Evolutionary conservation across 2,329 filamentous ascomycete genomes (phyloP).

Genomic region (Seiridium unicorne): DNA sequence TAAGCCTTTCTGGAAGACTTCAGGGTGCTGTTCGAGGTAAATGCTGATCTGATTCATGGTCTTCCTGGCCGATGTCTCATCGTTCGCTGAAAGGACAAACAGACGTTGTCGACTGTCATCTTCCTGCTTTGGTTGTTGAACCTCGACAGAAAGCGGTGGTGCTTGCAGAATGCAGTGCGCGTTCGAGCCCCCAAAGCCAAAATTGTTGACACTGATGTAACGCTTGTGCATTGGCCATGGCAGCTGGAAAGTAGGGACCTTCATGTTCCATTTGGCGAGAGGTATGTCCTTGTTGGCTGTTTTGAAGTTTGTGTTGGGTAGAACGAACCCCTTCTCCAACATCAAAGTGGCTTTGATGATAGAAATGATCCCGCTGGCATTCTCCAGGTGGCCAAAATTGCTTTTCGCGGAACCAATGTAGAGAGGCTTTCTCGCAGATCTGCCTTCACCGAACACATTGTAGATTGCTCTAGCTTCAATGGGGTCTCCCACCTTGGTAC

Average conservation of each 20-base stretch:
- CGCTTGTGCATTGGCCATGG: conserved; percentile 18
- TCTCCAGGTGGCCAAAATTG: conserved; percentile 26
- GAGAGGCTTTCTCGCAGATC: neutral
- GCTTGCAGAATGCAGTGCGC: conserved; percentile 28
- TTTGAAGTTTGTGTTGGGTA: conserved; percentile 39
- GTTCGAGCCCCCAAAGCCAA: conserved; percentile 34
- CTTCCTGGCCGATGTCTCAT: conserved; percentile 16
- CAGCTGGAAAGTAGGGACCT: conserved; percentile 16
- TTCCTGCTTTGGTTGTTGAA: conserved; percentile 8
- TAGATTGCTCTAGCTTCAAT: conserved; percentile 20
- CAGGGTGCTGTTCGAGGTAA: conserved; percentile 20
- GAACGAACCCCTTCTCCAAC: conserved; percentile 40
- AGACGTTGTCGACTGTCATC: conserved; percentile 11
- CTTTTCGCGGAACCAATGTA: conserved; percentile 3
- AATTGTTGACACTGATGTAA: conserved; percentile 29
- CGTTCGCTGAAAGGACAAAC: conserved; percentile 16
- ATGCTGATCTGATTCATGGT: conserved; percentile 22
- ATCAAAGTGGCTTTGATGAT: conserved; percentile 40
- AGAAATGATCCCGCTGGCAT: conserved; percentile 34
- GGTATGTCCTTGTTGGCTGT: conserved; percentile 28
- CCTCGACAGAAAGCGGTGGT: conserved; percentile 13
- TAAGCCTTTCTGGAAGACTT: conserved; percentile 20
- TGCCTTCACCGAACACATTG: neutral
- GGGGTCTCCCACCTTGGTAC: conserved; percentile 20
- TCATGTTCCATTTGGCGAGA: conserved; percentile 21